Base-by-base conservation (phyloP, 192 early-diverging fungal genomes). In the Coemansia sp. region DNA sequence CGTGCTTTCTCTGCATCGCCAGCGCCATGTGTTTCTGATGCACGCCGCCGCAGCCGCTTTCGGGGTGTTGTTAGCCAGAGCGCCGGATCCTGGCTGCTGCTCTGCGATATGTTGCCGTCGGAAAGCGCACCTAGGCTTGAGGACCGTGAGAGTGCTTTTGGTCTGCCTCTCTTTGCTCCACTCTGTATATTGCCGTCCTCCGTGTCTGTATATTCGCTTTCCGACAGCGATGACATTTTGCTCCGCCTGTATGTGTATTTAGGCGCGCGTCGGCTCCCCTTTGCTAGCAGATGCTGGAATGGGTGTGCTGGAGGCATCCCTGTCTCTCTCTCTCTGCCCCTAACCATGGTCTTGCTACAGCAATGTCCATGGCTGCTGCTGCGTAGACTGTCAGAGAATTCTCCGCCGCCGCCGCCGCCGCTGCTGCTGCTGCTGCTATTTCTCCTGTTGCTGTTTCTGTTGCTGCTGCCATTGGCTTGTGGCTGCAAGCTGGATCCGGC, bases 51-150 rank as follows among this genome's bases (percentile, higher is more conserved):
- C 30, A 51, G 59, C 2, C 72, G 72, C 58, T 81, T 81, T 6
- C 74, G 79, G 7, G 79, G 79, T 6, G 79, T 81, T 4, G 79
- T 73, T 33, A 81, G 74, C 79, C 73, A 81, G 13, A 58, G 67
- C 2, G 79, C 79, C 3, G 79, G 79, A 33, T 81, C 73, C 46
- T 66, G 65, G 18, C 67, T 59, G 18, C 64, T 26, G 21, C 39
- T 56, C 2, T 67, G 46, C 6, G 66, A 67, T 58, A 59, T 31
- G 23, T 7, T 51, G 35, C 72, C 78, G 46, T 75, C 70, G 0
- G 78, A 81, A 12, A 72, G 63, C 30, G 78, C 61, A 6, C 66
- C 70, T 37, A 64, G 25, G 31, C 73, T 81, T 28, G 72, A 25
- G 6, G 78, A 75, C 25, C 73, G 42, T 3, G 25, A 26, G 3